Percentiles rank a stretch among this genome's conserved stretches.
Conservation (phyloP, 805 yeast genomes). For the Saccharomyces kudriavzevii region DNA sequence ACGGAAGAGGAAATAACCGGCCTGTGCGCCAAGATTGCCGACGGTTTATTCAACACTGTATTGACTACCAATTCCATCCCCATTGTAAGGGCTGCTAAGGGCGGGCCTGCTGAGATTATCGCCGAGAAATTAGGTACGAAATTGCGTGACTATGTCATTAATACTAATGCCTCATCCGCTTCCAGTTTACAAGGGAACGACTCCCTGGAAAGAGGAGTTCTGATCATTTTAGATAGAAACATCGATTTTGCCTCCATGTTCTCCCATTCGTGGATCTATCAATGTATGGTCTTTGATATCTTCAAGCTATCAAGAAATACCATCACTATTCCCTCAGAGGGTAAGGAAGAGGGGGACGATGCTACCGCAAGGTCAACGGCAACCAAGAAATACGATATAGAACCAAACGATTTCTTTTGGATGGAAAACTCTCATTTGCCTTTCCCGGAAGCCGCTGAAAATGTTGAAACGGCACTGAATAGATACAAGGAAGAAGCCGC, state of each 20-base stretch:
- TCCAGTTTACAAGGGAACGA: constrained; percentile 17
- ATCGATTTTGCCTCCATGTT: constrained; percentile 90
- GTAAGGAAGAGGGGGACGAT: constrained; percentile 25
- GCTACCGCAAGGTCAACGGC: constrained; percentile 9
- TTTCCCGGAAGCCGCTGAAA: constrained; percentile 98
- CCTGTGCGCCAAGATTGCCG: constrained; percentile 63
- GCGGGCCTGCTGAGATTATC: constrained; percentile 92
- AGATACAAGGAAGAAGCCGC: constrained; percentile 81
- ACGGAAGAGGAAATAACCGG: constrained; percentile 66
- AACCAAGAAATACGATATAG: constrained; percentile 72
- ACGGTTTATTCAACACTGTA: constrained; percentile 71
- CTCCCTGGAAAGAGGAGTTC: constrained; percentile 56
- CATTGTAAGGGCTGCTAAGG: constrained; percentile 79
- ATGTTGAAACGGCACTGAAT: constrained; percentile 77
- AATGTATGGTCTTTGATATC: constrained; percentile 91
- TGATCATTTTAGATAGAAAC: constrained; percentile 78
- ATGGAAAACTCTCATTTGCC: constrained; percentile 72
- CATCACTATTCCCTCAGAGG: constrained; percentile 47
- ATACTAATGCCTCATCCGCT: constrained; percentile 35
- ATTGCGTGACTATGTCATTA: constrained; percentile 77
- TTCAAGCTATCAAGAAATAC: constrained; percentile 77
- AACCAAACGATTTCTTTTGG: constrained; percentile 94
- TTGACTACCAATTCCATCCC: constrained; percentile 78
- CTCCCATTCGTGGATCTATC: constrained; percentile 95
- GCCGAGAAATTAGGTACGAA: constrained; percentile 80